Evolutionary conservation across 2,329 filamentous ascomycete genomes (phyloP), one percentile per base, ranked within the genome.

Genomic region (Fusarium sp.): DNA sequence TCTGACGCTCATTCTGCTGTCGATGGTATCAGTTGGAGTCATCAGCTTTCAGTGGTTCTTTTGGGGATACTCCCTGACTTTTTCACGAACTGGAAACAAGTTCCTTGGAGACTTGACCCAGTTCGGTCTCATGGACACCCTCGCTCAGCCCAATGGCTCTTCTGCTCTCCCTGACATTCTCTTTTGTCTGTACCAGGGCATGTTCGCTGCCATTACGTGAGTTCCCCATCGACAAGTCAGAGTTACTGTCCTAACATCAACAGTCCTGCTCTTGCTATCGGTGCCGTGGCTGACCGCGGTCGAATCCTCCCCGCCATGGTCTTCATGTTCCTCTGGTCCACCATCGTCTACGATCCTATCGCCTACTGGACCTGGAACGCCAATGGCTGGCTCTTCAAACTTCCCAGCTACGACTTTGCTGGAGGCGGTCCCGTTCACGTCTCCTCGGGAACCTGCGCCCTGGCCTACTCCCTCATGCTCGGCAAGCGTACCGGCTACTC

Each of bases 1-100:
- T 7, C 86, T 97, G 59, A 93, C 93, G 20, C 87, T 97, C 68
- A 92, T 97, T 80, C 95, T 93, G 87, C 87, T 97, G 7, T 93
- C 93, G 17, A 88, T 97, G 84, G 91, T 97, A 84, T 91, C 93
- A 18, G 89, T 92, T 7, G 92, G 89, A 14, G 89, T 97, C 71
- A 89, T 94, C 67, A 91, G 90, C 53, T 97, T 97, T 83, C 93
- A 97, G 79, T 97, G 94, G 94, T 97, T 97, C 85, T 95, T 97
- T 85, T 97, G 94, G 94, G 94, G 94, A 50, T 97, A 95, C 81
- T 95, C 92, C 14, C 84, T 97, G 56, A 88, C 93, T 69, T 97
- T 97, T 82, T 94, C 93, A 10, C 93, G 94, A 81, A 89, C 89
- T 26, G 93, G 93, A 63, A 92, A 91, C 74, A 86, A 86, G 71